Conservation (phyloP, 192 early-diverging fungal genomes). For the Backusella morwellensis region DNA sequence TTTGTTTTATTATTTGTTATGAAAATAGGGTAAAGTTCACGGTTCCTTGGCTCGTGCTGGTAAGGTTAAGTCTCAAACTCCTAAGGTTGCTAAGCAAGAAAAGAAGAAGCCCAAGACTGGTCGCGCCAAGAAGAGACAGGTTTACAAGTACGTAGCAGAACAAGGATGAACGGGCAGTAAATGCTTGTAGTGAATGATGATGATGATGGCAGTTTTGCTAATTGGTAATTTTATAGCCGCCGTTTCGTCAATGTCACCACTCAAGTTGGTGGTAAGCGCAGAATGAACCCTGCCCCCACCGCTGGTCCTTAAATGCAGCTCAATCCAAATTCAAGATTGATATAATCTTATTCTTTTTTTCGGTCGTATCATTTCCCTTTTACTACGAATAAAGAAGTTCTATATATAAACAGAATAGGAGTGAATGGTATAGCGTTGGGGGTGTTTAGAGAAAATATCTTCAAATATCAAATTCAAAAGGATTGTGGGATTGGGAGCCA, state of each 20-base stretch:
- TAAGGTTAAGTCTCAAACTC: constrained; percentile 99
- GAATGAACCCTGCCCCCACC: constrained; percentile 56
- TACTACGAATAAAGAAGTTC: constrained; percentile 6
- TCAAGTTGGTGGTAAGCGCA: constrained; percentile 87
- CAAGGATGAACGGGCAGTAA: background rate
- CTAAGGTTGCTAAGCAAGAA: constrained; percentile 97
- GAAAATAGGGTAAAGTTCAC: constrained; percentile 97
- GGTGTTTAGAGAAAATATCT: background rate
- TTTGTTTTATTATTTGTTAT: background rate
- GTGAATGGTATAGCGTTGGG: background rate
- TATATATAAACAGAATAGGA: background rate
- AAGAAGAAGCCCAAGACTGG: constrained; percentile 92
- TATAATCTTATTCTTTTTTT: constrained; percentile 1
- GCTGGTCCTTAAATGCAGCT: constrained; percentile 37
- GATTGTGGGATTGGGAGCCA: background rate
- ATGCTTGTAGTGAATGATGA: background rate
- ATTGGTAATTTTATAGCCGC: constrained; percentile 43
- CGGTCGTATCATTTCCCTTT: background rate
- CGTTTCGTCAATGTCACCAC: constrained; percentile 95
- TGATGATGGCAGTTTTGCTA: background rate
- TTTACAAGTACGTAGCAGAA: constrained; percentile 53
- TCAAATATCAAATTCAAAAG: background rate
- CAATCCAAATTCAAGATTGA: background rate
- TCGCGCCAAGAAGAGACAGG: constrained; percentile 95
- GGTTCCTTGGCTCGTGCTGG: constrained; percentile 99